Evolutionary conservation across 805 yeast genomes (phyloP).

Genomic region (Saturnispora ahearnii): DNA sequence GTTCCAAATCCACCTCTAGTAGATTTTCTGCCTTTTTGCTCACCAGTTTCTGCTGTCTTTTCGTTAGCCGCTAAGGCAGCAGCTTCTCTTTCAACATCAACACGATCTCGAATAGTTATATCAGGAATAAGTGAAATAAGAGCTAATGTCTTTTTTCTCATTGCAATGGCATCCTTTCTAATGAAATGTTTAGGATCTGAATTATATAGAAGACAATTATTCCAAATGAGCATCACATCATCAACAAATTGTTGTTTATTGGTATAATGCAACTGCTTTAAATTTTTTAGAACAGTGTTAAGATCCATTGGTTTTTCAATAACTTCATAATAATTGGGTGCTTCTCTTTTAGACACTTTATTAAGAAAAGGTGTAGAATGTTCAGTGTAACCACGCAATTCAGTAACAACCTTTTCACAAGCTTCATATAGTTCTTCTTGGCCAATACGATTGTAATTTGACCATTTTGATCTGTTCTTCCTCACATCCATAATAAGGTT

Average conservation of each 20-base stretch:
- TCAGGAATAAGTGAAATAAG: conserved; percentile 85
- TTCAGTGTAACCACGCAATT: conserved; percentile 84
- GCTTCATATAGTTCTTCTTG: conserved; percentile 98
- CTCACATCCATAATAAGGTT: conserved; percentile 86
- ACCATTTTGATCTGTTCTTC: conserved; percentile 95
- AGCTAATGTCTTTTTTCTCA: conserved; percentile 80
- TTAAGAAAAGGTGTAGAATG: conserved; percentile 94
- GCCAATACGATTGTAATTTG: conserved; percentile 88
- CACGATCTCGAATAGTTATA: conserved; percentile 62
- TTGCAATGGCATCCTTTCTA: conserved; percentile 87
- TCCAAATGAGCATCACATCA: conserved; percentile 92
- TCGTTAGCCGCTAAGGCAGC: conserved; percentile 31
- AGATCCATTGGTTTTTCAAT: conserved; percentile 95
- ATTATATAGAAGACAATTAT: conserved; percentile 84
- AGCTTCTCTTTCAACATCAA: conserved; percentile 64
- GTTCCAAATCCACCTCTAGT: conserved; percentile 26
- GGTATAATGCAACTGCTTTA: conserved; percentile 71
- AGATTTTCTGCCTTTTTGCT: conserved; percentile 20
- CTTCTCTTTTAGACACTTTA: conserved; percentile 95
- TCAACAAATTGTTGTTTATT: conserved; percentile 89
- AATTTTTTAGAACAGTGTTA: conserved; percentile 85
- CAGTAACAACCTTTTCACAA: conserved; percentile 89
- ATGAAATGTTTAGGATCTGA: conserved; percentile 91
- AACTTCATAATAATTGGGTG: conserved; percentile 88
- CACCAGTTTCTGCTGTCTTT: conserved; percentile 24